A percentile compares a stretch with the other conserved stretches of the same genome.
Evolutionary conservation across 352 stramenopile species (phyloP).

Genomic region (Phytophthora nicotianae): DNA sequence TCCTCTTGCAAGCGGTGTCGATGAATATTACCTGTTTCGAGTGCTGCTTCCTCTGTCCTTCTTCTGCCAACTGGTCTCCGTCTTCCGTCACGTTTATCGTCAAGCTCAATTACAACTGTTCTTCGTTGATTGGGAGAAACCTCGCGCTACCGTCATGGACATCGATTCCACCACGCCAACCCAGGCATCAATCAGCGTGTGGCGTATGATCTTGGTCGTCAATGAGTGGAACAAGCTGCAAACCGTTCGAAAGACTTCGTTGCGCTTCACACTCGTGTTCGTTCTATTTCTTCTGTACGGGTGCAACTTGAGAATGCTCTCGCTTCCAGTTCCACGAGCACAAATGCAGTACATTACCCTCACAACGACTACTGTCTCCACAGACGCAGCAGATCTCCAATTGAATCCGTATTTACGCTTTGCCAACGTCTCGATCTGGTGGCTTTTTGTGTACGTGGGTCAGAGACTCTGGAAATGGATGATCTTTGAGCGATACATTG

Average conservation of each 20-base stretch:
- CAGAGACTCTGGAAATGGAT: constrained; percentile 91
- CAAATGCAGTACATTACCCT: constrained; percentile 61
- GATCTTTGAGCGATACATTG: constrained; percentile 85
- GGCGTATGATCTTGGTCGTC: constrained; percentile 93
- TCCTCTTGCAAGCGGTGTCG: constrained; percentile 48
- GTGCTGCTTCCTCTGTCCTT: constrained; percentile 85
- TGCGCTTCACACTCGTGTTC: constrained; percentile 83
- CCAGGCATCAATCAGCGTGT: constrained; percentile 85
- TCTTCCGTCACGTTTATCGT: constrained; percentile 73
- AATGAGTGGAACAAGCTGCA: constrained; percentile 96
- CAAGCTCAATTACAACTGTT: constrained; percentile 89
- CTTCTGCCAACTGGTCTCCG: constrained; percentile 76
- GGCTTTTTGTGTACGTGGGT: constrained; percentile 63
- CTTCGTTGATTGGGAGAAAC: constrained; percentile 95
- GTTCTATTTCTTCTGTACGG: constrained; percentile 91
- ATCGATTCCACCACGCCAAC: constrained; percentile 51
- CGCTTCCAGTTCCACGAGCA: constrained; percentile 55
- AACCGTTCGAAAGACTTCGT: constrained; percentile 74
- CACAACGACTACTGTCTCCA: constrained; percentile 13
- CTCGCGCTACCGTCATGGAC: constrained; percentile 66
- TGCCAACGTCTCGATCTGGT: constrained; percentile 88
- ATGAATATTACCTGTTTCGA: constrained; percentile 91
- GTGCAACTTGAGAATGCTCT: constrained; percentile 51
- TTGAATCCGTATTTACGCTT: constrained; percentile 92
- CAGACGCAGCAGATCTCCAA: constrained; percentile 27